These are phyloP conservation scores for Annulohypoxylon moriforme DNA, from an alignment of 495 filamentous ascomycete genomes.

Conservation along the genomic window DNA sequence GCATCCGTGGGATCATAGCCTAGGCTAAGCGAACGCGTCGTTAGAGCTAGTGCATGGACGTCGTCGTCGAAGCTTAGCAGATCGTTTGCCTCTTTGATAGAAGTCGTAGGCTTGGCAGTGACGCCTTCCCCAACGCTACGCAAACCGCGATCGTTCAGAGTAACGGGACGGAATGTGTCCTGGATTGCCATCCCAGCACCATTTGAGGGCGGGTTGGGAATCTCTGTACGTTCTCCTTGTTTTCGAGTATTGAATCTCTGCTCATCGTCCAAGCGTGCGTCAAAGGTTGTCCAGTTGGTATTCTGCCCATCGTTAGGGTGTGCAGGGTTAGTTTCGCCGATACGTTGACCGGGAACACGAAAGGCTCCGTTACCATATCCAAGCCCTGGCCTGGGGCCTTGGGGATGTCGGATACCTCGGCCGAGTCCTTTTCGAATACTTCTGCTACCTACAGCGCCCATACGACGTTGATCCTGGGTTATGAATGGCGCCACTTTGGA, in stretches of 20 bases:
- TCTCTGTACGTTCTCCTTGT: not conserved
- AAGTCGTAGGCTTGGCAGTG: slow-evolving; percentile 2
- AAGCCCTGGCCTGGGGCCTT: not conserved
- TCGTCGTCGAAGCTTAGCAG: slow-evolving; percentile 22
- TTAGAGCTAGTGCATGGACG: slow-evolving; percentile 1
- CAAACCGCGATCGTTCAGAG: slow-evolving; percentile 24
- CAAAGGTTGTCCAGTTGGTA: slow-evolving; percentile 28
- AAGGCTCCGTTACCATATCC: slow-evolving; percentile 4
- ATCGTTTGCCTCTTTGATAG: slow-evolving; percentile 17
- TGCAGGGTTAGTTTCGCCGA: not conserved
- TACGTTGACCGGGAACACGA: not conserved
- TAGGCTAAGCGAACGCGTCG: not conserved
- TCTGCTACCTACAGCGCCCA: not conserved
- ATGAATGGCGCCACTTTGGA: slow-evolving; percentile 25
- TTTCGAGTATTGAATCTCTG: slow-evolving; percentile 1
- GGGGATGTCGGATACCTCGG: not conserved
- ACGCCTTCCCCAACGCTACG: slow-evolving; percentile 27
- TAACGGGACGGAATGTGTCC: slow-evolving; percentile 42
- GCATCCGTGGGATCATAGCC: not conserved
- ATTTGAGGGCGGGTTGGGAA: not conserved
- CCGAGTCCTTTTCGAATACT: not conserved
- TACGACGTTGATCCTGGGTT: slow-evolving; percentile 16
- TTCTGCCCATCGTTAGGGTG: not conserved
- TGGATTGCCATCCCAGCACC: slow-evolving; percentile 6
- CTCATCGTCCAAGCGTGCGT: slow-evolving; percentile 37